Evolutionary conservation across 1,139 yeast species (phyloP), one percentile per base, ranked within the genome.

Genomic region (Saccharomycopsis hybrid): DNA sequence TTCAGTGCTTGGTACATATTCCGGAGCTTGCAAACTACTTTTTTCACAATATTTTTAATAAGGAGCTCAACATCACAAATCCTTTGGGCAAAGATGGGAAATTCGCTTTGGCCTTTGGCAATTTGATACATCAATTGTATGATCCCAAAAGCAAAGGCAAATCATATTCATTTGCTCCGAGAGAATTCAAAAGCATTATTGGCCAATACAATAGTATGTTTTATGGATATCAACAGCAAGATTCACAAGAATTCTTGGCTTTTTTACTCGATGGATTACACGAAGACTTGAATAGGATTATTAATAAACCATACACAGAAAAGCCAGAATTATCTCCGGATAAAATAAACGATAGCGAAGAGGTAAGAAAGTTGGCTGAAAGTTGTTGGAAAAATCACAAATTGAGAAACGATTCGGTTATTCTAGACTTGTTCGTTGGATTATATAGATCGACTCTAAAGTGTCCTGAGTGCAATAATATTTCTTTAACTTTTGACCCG

Each of bases 401-500:
- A 56, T 66, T 76, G 58, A 74, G 98, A 59, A 92, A 92, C 62
- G 95, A 89, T 62, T 89, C 97, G 0, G 77, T 86, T 0, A 80
- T 92, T 31, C 76, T 82, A 41, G 97, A 92, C 62, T 69, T 92
- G 51, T 92, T 92, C 68, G 87, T 92, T 5, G 97, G 97, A 0
- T 63, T 89, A 60, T 92, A 92, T 64, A 86, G 88, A 64, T 88
- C 96, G 2, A 88, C 96, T 0, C 70, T 92, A 53, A 77, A 85
- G 5, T 92, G 98, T 62, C 97, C 98, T 0, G 81, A 70, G 25
- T 92, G 98, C 65, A 65, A 75, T 8, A 85, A 85, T 58, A 79
- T 87, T 2, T 85, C 96, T 30, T 76, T 90, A 29, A 90, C 97
- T 0, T 92, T 90, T 68, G 98, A 92, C 63, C 98, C 98, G 0